These are phyloP conservation scores for Rhizophlyctis rosea DNA, from an alignment of 192 early-diverging fungal genomes.

Conservation along the genomic window DNA sequence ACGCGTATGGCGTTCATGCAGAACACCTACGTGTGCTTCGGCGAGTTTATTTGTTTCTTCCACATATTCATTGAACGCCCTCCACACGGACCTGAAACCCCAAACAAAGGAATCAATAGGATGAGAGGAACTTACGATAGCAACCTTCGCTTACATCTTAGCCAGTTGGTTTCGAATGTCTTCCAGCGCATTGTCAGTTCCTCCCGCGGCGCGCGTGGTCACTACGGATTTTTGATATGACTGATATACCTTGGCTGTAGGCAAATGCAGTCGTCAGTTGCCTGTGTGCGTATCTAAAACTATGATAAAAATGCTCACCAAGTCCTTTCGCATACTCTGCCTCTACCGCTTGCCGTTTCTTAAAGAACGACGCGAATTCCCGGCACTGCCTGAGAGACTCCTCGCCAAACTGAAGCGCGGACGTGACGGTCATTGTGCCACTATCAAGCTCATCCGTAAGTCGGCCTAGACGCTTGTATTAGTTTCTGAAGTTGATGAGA, in stretches of 20 bases:
- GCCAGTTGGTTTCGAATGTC: constrained; percentile 2
- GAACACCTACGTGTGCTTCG: constrained; percentile 32
- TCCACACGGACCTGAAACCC: constrained; percentile 29
- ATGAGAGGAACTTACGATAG: constrained; percentile 1
- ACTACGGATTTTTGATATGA: neutral
- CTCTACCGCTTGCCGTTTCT: constrained; percentile 35
- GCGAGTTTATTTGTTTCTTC: constrained; percentile 31
- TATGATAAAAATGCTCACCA: constrained; percentile 24
- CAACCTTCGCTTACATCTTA: too few species aligned
- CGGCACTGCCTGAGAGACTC: constrained; percentile 44
- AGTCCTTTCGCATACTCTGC: constrained; percentile 41
- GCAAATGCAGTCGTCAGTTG: too few species aligned
- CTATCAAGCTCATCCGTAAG: too few species aligned
- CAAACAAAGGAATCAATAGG: neutral
- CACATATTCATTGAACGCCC: constrained; percentile 29
- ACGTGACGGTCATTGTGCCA: constrained; percentile 22
- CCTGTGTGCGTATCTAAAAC: too few species aligned
- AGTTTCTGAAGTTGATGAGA: too few species aligned
- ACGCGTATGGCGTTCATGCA: neutral
- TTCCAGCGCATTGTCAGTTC: neutral
- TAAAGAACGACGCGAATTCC: constrained; percentile 37
- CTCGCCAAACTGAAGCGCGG: constrained; percentile 33
- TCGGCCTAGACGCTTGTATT: too few species aligned
- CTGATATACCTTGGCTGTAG: neutral
- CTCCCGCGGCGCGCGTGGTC: neutral